Evolutionary conservation across 805 yeast species (phyloP).

Genomic region (Ogataea henricii): DNA sequence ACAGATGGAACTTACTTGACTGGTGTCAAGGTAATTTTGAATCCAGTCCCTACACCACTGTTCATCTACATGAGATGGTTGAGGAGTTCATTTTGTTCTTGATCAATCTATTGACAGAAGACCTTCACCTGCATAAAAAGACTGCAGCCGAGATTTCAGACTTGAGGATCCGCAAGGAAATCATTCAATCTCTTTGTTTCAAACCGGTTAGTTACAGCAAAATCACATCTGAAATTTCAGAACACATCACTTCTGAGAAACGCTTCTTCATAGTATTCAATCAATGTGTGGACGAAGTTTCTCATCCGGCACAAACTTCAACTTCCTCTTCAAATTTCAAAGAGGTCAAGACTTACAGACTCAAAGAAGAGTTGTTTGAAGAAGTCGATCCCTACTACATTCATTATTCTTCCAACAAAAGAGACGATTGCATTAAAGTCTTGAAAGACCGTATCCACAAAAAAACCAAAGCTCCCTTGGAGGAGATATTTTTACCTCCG

Average conservation of each 20-base stretch:
- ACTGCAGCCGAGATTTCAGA: slow-evolving; percentile 51
- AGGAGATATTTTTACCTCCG: slow-evolving; percentile 62
- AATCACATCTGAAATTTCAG: slow-evolving; percentile 69
- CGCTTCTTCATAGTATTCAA: slow-evolving; percentile 63
- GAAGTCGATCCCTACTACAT: slow-evolving; percentile 81
- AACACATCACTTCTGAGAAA: slow-evolving; percentile 70
- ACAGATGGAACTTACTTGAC: slow-evolving; percentile 66
- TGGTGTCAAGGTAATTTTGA: slow-evolving; percentile 52
- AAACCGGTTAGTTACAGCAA: slow-evolving; percentile 72
- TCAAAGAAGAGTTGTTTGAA: slow-evolving; percentile 56
- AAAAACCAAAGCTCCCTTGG: slow-evolving; percentile 37
- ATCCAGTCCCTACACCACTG: slow-evolving; percentile 43
- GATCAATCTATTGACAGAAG: slow-evolving; percentile 68
- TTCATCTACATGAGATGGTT: slow-evolving; percentile 47
- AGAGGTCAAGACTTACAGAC: slow-evolving; percentile 65
- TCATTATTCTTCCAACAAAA: slow-evolving; percentile 72
- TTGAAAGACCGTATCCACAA: slow-evolving; percentile 53
- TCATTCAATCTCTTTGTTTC: slow-evolving; percentile 83
- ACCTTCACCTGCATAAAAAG: slow-evolving; percentile 54
- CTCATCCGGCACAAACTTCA: slow-evolving; percentile 33
- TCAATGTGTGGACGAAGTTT: slow-evolving; percentile 56
- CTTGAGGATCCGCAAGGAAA: slow-evolving; percentile 60
- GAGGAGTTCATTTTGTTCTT: slow-evolving; percentile 77
- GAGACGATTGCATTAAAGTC: slow-evolving; percentile 78
- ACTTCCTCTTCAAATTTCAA: slow-evolving; percentile 40